A percentile compares a stretch with the other conserved stretches of the same genome.
phyloP scores from a whole-genome alignment of 1,139 yeast genomes.

The Suhomyces maxii region DNA sequence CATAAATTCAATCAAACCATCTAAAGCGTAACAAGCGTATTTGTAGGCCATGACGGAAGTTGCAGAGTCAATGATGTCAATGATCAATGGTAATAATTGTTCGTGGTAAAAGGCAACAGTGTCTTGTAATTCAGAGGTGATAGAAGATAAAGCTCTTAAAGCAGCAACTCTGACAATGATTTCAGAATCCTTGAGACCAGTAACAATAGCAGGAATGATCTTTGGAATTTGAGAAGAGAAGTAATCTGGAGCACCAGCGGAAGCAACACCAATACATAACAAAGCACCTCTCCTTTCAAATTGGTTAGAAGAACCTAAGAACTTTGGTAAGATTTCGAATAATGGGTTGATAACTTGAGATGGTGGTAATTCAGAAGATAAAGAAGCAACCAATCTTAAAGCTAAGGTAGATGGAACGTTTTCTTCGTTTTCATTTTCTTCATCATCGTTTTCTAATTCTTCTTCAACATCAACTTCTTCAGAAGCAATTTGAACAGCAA shows the following conservation, averaged over 20 bases:
- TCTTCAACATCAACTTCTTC: slow-evolving; percentile 76
- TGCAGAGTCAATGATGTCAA: slow-evolving; percentile 83
- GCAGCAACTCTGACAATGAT: slow-evolving; percentile 84
- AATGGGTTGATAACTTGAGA: slow-evolving; percentile 85
- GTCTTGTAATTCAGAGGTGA: slow-evolving; percentile 85
- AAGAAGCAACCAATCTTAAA: slow-evolving; percentile 73
- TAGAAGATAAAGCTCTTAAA: slow-evolving; percentile 72
- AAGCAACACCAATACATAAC: slow-evolving; percentile 77
- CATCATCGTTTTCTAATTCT: slow-evolving; percentile 76
- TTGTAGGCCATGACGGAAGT: slow-evolving; percentile 82
- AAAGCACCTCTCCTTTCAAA: slow-evolving; percentile 89
- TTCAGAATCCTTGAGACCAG: slow-evolving; percentile 79
- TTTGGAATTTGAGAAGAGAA: slow-evolving; percentile 73
- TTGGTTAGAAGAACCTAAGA: slow-evolving; percentile 62
- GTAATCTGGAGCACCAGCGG: slow-evolving; percentile 93
- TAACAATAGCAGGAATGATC: slow-evolving; percentile 68
- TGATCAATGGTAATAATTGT: slow-evolving; percentile 79
- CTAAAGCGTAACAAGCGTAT: slow-evolving; percentile 88
- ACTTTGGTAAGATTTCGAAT: slow-evolving; percentile 62
- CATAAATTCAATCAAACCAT: slow-evolving; percentile 89
- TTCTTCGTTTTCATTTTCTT: slow-evolving; percentile 91
- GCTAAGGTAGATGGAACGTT: slow-evolving; percentile 78
- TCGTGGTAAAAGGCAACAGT: slow-evolving; percentile 81
- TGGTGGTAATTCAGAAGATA: slow-evolving; percentile 86
- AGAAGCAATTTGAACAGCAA: slow-evolving; percentile 76